Base-by-base conservation (phyloP, 2,329 filamentous ascomycete species). In the Scedosporium minutisporum region DNA sequence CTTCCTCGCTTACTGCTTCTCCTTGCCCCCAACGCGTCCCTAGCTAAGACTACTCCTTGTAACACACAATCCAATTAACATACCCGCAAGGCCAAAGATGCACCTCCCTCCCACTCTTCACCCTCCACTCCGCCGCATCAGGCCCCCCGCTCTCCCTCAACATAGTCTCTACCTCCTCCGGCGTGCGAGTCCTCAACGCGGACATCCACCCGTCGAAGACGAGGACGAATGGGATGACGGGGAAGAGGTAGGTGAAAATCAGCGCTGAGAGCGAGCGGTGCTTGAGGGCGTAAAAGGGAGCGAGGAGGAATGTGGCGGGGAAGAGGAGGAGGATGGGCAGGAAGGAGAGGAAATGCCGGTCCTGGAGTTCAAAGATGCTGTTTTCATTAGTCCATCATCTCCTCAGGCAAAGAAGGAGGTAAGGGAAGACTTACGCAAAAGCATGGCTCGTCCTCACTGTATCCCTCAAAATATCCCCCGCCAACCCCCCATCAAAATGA, bases 361-460 rank as follows among this genome's bases (percentile, higher is more conserved):
- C 85, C 71, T 91, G 88, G n/a, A 91, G 79, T 73, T 91, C 88
- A 65, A 91, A 86, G 64, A 92, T 89, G 7, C 65, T 65, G 57
- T 38, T 12, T 23, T 27, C 33, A 57, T 60, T 53, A 60, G 21
- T 18, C 14, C 21, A 18, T 14, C 5, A n/a, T 14, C 14, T 57
- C 14, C n/a, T n/a, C 3, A n/a, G 4, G 6, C 10, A 6, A 42
- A 7, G 55, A 51, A n/a, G 2, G 9, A 12, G 53, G 21, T 18
- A 7, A 62, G 9, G 64, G 21, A 38, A 25, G 42, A 63, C 65
- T 63, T 53, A 66, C 65, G 81, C 87, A 67, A 91, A 87, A 0
- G 83, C 88, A 65, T 88, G 81, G 61, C 83, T 82, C 0, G 83
- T 89, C 67, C 83, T 78, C 44, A 90, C 72, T 0, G 87, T 87